Conservation (phyloP, 1,284 basidiomycete species). For the Stygiomarasmius scandens region DNA sequence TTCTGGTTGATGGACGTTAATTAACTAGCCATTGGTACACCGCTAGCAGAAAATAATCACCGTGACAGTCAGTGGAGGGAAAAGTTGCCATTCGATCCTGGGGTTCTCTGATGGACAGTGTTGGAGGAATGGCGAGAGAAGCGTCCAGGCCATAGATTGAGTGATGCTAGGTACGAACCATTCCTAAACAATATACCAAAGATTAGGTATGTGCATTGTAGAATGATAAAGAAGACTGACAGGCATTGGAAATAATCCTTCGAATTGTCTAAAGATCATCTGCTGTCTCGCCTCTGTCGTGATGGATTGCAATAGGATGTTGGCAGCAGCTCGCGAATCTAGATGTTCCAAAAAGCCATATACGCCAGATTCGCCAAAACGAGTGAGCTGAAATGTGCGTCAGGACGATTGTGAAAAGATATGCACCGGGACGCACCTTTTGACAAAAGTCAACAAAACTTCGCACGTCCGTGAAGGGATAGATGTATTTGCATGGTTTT, state of each 20-base stretch:
- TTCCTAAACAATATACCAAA: no score
- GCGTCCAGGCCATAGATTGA: constrained; percentile 65
- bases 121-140: constrained; percentile 61
- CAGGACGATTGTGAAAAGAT: no score
- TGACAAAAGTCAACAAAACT: constrained; percentile 69
- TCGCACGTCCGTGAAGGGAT: constrained; percentile 59
- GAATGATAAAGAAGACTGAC: no score
- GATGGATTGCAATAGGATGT: constrained; percentile 61
- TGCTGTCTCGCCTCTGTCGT: constrained; percentile 71
- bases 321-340: constrained; percentile 57
- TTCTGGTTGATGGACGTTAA: no score
- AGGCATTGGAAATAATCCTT: constrained; percentile 66
- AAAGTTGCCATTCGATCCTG: constrained; percentile 56
- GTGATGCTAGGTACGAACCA: constrained; percentile 56
- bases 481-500: constrained; percentile 62
- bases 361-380: constrained; percentile 64
- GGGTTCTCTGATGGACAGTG: constrained; percentile 63
- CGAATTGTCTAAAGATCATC: constrained; percentile 68
- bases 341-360: constrained; percentile 67
- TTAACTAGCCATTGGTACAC: no score
- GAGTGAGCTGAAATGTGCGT: constrained; percentile 46
- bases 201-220: no score
- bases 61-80: constrained; percentile 52
- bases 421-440: no score
- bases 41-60: no score